Evolutionary conservation across 805 yeast genomes (phyloP).

Genomic region (Nadsonia fulvescens): DNA sequence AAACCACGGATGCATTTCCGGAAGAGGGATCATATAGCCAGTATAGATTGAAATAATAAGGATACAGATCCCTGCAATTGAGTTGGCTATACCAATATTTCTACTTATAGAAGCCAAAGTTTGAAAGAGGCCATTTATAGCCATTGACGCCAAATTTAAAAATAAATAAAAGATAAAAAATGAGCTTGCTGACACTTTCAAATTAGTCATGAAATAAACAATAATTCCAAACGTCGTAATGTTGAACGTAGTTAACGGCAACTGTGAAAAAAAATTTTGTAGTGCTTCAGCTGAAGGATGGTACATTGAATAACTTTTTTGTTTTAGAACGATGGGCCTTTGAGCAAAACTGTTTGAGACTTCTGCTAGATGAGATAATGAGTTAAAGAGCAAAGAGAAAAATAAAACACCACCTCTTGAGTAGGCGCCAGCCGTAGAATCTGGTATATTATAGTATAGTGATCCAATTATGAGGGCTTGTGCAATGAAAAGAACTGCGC

Average conservation of each 20-base stretch:
- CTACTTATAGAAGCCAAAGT: conserved; percentile 22
- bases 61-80: conserved; percentile 25
- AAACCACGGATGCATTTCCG: conserved; percentile 31
- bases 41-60: conserved; percentile 25
- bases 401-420: conserved; percentile 46
- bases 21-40: conserved; percentile 30
- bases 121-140: conserved; percentile 38
- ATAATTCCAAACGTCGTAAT: conserved; percentile 29
- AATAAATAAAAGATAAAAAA: conserved; percentile 34
- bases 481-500: conserved; percentile 26
- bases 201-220: conserved; percentile 36
- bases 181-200: conserved; percentile 32
- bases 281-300: conserved; percentile 49
- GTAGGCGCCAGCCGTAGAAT: conserved; percentile 33
- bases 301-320: conserved; percentile 36
- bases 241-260: conserved; percentile 31
- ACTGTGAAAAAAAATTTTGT: conserved; percentile 40
- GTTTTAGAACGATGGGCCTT: conserved; percentile 42
- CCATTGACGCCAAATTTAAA: conserved; percentile 25
- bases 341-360: conserved; percentile 26
- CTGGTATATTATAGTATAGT: conserved; percentile 32
- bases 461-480: conserved; percentile 44
- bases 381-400: conserved; percentile 29
- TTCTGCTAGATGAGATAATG: conserved; percentile 28
- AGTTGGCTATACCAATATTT: conserved; percentile 24